Conservation (phyloP, 1,139 yeast species). For the Saccharomyces hybrid region DNA sequence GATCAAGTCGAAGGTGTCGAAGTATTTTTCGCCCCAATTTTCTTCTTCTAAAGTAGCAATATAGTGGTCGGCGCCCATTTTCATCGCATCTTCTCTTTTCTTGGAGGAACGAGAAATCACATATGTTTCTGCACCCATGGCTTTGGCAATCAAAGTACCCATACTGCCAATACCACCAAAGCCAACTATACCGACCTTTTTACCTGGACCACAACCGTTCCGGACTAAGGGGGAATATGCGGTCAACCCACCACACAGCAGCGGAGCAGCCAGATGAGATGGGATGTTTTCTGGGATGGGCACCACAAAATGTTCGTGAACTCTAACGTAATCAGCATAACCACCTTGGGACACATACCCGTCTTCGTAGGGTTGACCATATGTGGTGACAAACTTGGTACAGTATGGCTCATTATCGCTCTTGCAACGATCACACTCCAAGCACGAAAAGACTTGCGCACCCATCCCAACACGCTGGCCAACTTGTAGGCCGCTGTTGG, state of each 20-base stretch:
- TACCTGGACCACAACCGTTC: slow-evolving; percentile 36
- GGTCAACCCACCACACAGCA: slow-evolving; percentile 49
- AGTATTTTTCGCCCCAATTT: slow-evolving; percentile 35
- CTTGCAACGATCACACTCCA: slow-evolving; percentile 40
- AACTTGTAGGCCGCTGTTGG: slow-evolving; percentile 31
- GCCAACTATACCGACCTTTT: slow-evolving; percentile 49
- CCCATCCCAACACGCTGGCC: slow-evolving; percentile 51
- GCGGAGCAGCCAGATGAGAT: slow-evolving; percentile 41
- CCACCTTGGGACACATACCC: slow-evolving; percentile 48
- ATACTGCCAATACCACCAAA: slow-evolving; percentile 58
- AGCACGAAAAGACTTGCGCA: slow-evolving; percentile 42
- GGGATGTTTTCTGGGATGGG: slow-evolving; percentile 42
- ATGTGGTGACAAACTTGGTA: slow-evolving; percentile 37
- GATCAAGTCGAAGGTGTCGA: slow-evolving; percentile 40
- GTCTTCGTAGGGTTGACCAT: slow-evolving; percentile 37
- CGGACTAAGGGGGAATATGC: slow-evolving; percentile 46
- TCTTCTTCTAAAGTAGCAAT: slow-evolving; percentile 42
- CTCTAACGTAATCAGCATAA: slow-evolving; percentile 45
- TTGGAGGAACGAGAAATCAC: slow-evolving; percentile 45
- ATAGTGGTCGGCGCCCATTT: slow-evolving; percentile 47
- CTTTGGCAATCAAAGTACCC: slow-evolving; percentile 50
- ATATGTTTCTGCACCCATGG: slow-evolving; percentile 50
- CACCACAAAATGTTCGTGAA: slow-evolving; percentile 42
- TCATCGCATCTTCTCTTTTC: slow-evolving; percentile 45
- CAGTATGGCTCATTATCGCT: slow-evolving; percentile 44